A percentile compares a stretch with the other conserved stretches of the same genome.
Conservation (phyloP, 306 rosid species). For the Trifolium subterraneum region DNA sequence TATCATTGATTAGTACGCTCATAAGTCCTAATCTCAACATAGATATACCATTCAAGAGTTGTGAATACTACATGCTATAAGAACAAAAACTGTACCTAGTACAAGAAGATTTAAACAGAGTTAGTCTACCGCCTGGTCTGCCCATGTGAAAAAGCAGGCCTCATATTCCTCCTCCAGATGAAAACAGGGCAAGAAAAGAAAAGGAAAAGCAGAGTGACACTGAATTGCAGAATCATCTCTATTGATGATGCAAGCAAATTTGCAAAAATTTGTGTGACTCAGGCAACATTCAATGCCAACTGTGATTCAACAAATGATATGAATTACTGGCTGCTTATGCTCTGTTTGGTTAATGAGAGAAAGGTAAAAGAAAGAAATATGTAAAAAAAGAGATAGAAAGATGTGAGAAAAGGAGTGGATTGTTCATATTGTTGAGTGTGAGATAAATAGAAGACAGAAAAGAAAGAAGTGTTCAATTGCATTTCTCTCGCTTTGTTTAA, state of each 20-base stretch:
- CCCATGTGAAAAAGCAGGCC: conserved; percentile 22
- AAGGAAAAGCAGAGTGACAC: neutral
- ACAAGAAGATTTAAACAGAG: neutral
- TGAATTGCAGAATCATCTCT: neutral
- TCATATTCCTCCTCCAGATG: neutral
- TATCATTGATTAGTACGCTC: conserved; percentile 9
- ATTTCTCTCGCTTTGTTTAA: neutral
- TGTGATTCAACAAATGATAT: neutral
- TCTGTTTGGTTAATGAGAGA: neutral
- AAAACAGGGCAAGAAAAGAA: conserved; percentile 23
- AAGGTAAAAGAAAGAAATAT: neutral
- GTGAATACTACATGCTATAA: neutral
- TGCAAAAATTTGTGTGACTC: neutral
- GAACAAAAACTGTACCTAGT: neutral
- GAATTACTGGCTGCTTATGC: neutral
- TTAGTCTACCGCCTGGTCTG: neutral
- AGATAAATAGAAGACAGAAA: neutral
- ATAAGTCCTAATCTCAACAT: neutral
- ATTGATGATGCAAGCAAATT: neutral
- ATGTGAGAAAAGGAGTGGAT: conserved; percentile 1
- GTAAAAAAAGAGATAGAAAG: neutral
- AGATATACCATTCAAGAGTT: conserved; percentile 2
- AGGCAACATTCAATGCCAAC: conserved; percentile 16
- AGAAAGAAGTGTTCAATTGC: neutral
- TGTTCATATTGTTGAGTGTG: neutral